Evolutionary conservation across 768 basidiomycete genomes (phyloP), one percentile per base, ranked within the genome.

Genomic region (Mycena epipterygia): DNA sequence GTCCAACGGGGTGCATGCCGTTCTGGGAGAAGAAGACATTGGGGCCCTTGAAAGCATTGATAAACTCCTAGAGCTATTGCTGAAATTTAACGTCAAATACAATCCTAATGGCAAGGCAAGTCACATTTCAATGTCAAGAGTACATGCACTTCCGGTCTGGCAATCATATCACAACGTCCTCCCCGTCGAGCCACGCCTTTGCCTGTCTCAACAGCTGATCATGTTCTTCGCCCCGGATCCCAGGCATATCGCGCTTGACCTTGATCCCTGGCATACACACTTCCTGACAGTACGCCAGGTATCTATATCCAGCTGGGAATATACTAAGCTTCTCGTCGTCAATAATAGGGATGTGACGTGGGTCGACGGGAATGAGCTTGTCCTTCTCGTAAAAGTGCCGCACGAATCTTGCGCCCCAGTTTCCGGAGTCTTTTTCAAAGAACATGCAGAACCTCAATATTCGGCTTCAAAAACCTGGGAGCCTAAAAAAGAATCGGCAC

Each of bases 331-430:
- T 74, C 37, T 72, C 62, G 55, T 74, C 75, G 63, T 76, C 75
- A 27, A 76, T 64, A 32, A 65, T 65, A 19, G 75, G 73, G 25
- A 75, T 49, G 29, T 35, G 62, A 12, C 74, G 65, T 17, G 73
- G 75, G 41, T 76, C 74, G 9, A 76, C 73, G 13, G 75, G 68
- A 21, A 76, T 70, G 7, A 76, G 73, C 30, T 74, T 74, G 71
- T 76, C 75, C 68, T 76, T 76, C 49, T 76, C 75, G 41, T 76
- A 76, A n/a, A 76, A 74, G 55, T 76, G 75, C 25, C 75, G 68
- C n/a, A 76, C 75, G 60, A 74, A 76, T 44, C 58, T 68, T 12
- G 71, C 73, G 48, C 73, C 71, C 75, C 75, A 76, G 9, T 52
- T 71, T 30, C 64, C 25, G 0, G 33, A 35, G 48, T 74, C 64